These are phyloP conservation scores for Caryopteris hybrid DNA, from an alignment of 305 asterid species.

Conservation along the genomic window DNA sequence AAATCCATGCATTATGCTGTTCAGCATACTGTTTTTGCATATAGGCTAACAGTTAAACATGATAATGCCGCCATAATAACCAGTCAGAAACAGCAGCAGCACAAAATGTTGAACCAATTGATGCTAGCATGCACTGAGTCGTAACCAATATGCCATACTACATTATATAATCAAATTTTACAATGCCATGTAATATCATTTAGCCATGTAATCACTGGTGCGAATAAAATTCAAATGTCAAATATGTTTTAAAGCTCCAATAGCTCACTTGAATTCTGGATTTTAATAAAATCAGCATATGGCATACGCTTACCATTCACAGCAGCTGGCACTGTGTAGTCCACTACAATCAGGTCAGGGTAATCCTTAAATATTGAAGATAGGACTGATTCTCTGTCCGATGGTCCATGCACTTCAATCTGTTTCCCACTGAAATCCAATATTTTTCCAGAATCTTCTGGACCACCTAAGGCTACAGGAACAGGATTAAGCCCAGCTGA, in stretches of 20 bases:
- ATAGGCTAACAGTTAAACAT: not conserved
- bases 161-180: not conserved
- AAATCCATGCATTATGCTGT: not conserved
- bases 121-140: not conserved
- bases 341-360: slow-evolving; percentile 71
- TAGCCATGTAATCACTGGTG: too few species aligned
- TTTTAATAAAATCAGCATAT: not conserved
- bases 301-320: slow-evolving; percentile 58
- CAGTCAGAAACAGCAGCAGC: not conserved
- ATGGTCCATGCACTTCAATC: slow-evolving; percentile 63
- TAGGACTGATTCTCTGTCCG: slow-evolving; percentile 54
- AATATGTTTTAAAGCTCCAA: not conserved
- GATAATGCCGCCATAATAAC: not conserved
- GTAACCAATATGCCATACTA: not conserved
- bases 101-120: not conserved
- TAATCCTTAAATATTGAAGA: slow-evolving; percentile 48
- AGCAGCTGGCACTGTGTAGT: slow-evolving; percentile 77
- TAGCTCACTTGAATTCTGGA: not conserved
- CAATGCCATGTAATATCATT: not conserved
- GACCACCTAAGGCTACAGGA: slow-evolving; percentile 70
- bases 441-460: slow-evolving; percentile 61
- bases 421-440: slow-evolving; percentile 65
- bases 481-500: slow-evolving; percentile 78
- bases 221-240: not conserved
- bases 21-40: not conserved